phyloP scores from a whole-genome alignment of 2,329 filamentous ascomycete species.

The Chaetomiaceae sp. region DNA sequence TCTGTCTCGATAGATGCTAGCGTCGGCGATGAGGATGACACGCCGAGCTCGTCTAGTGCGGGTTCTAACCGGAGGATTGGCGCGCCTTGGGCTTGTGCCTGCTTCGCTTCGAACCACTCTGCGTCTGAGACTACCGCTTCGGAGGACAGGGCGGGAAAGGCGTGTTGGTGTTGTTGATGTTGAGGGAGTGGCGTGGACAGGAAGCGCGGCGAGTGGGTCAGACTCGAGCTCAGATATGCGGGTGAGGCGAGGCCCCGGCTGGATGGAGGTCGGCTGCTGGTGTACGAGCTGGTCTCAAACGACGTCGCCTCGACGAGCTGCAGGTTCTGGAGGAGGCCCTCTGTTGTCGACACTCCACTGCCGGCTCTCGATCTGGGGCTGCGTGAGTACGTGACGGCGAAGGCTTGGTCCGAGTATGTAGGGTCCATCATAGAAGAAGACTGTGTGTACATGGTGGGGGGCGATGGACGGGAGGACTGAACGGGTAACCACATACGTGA shows the following conservation, averaged over 20 bases:
- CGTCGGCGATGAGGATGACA: conserved; percentile 17
- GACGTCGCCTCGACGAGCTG: conserved; percentile 21
- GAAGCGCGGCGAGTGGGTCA: conserved; percentile 19
- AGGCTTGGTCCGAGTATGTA: conserved; percentile 15
- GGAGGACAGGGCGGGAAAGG: conserved; percentile 25
- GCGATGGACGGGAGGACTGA: conserved; percentile 8
- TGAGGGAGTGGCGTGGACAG: conserved; percentile 17
- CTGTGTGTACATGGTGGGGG: neutral
- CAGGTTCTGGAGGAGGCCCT: conserved; percentile 21
- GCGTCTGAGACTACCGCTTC: conserved; percentile 26
- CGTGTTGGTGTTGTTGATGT: conserved; percentile 6
- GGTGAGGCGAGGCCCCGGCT: conserved; percentile 20
- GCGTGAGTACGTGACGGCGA: conserved; percentile 24
- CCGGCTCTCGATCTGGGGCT: conserved; percentile 22
- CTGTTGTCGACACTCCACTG: conserved; percentile 22
- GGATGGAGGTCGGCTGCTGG: conserved; percentile 21
- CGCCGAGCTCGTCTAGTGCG: conserved; percentile 26
- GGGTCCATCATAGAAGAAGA: conserved; percentile 20
- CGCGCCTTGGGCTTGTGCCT: conserved; percentile 19
- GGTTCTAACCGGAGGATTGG: conserved; percentile 31
- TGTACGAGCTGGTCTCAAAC: conserved; percentile 22
- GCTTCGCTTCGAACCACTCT: conserved; percentile 28
- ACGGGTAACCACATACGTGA: conserved; percentile 23
- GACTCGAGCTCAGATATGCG: conserved; percentile 19
- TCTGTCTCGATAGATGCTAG: conserved; percentile 21